These are phyloP conservation scores for Vaccinium myrtillus DNA, from an alignment of 148 eudicot species.

Conservation along the genomic window DNA sequence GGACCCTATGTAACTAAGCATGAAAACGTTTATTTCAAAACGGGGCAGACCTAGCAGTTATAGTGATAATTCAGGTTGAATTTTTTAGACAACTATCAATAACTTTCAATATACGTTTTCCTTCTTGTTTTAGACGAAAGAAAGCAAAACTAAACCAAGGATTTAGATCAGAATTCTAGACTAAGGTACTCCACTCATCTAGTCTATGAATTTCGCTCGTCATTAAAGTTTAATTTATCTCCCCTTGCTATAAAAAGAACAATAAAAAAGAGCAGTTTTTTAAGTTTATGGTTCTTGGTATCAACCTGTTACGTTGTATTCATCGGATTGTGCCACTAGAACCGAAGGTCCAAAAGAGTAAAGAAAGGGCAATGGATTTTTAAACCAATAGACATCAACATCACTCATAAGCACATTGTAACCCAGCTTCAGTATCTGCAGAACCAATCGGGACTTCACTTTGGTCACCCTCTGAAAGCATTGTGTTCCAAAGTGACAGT, in stretches of 20 bases:
- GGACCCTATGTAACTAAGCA: background rate
- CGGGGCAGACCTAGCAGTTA: background rate
- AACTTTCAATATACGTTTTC: background rate
- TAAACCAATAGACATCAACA: slow-evolving; percentile 97
- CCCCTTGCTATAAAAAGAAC: background rate
- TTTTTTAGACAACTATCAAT: background rate
- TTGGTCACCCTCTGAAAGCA: slow-evolving; percentile 95
- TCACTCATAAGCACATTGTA: slow-evolving; percentile 48
- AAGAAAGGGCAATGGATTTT: slow-evolving; percentile 73
- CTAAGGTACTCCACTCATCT: background rate
- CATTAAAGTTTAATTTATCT: background rate
- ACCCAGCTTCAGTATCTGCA: slow-evolving; percentile 75
- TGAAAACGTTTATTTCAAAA: background rate
- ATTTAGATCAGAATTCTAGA: background rate
- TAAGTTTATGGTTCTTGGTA: background rate
- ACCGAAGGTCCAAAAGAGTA: slow-evolving; percentile 70
- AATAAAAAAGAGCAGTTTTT: background rate
- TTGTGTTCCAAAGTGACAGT: slow-evolving; percentile 89
- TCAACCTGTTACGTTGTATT: slow-evolving; percentile 66
- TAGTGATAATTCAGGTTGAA: background rate
- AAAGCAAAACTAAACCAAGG: background rate
- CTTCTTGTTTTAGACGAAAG: background rate
- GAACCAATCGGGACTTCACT: slow-evolving; percentile 81
- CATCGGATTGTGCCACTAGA: slow-evolving; percentile 87
- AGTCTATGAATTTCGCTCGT: background rate